Evolutionary conservation across 306 rosid genomes (phyloP), one percentile per base, ranked within the genome.

Genomic region (Lathyrus oleraceus): DNA sequence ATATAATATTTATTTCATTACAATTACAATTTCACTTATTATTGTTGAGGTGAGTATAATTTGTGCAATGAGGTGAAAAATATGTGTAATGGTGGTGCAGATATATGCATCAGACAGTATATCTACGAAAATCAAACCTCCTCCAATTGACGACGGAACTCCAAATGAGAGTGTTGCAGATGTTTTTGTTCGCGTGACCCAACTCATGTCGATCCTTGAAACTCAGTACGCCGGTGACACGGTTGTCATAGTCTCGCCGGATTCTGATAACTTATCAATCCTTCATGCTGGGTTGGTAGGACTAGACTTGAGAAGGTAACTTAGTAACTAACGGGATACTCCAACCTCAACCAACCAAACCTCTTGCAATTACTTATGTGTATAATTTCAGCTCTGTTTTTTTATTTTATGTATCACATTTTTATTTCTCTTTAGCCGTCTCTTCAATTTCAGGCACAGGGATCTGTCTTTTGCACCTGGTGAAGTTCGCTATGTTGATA

Each of bases 181-280:
- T 79, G 96, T 94, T 60, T 85, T 94, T 64, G 97, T 90, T 77
- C 86, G 97, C 5, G 92, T 94, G 47, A 87, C 83, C 25, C 98
- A 94, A 61, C 97, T 94, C 69, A 94, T 94, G 97, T 94, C 98
- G 8, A 88, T 90, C 69, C 96, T 94, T 5, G 95, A 94, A 87
- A 94, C 96, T 30, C 96, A 90, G 25, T 88, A 90, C 73, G 81
- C 89, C 5, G 97, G 80, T 8, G 95, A 90, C 69, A 94, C 97
- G 0, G 87, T 94, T 56, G 72, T 90, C 17, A 90, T 90, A 58
- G 96, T 94, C 74, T 94, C 98, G 0, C 98, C 98, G 12, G 95
- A 90, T 83, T 94, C 98, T 11, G 97, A 94, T 75, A 94, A 94
- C 57, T 79, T 90, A 79, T 79, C 96, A 43, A 42, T 90, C 78